Base-by-base conservation (phyloP, 192 early-diverging fungal genomes). In the Paraglomus brasilianum region DNA sequence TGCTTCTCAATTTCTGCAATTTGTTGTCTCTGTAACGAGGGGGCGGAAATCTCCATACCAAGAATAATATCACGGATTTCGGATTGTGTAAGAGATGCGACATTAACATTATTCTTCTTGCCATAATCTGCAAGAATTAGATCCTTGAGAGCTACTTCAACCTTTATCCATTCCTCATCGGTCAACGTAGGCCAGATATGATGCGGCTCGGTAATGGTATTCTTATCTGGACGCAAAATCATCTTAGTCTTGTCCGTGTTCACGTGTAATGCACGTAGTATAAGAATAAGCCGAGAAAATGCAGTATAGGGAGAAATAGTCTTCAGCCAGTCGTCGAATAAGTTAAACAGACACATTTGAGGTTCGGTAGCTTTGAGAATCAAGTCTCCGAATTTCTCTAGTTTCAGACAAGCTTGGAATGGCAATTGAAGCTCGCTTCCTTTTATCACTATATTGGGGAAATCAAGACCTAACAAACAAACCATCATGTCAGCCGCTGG, bases 51-150 rank as follows among this genome's bases (percentile, higher is more conserved):
- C 76, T 97, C 95, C 97, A 99, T 99, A 73, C 97, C 97, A 64
- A 99, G 84, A 68, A 99, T 97, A 57, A 99, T 94, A 79, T 99
- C 97, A 68, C 97, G 89, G 68, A 99, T 93, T 85, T 99, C 97
- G 5, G 95, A 95, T 42, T 90, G 87, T 0, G 97, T 99, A 42
- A 99, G 84, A 44, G 95, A 95, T 14, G 94, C 94, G 36, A 97
- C 94, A 58, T 97, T 98, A 63, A 99, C 95, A 59, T 93, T 98
- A 86, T 99, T 99, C 88, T 98, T 98, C 82, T 97, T 99, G 78
- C 97, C 97, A 74, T 98, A 99, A 78, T 99, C 97, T 3, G 86
- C 93, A 49, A 99, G 79, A 79, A 99, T 99, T 77, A 99, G 77
- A 78, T 99, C 97, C 85, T 97, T 98, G 72, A 99, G 79, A 60